Evolutionary conservation across 2,329 filamentous ascomycete species (phyloP).

Genomic region (Fusarium beomiforme): DNA sequence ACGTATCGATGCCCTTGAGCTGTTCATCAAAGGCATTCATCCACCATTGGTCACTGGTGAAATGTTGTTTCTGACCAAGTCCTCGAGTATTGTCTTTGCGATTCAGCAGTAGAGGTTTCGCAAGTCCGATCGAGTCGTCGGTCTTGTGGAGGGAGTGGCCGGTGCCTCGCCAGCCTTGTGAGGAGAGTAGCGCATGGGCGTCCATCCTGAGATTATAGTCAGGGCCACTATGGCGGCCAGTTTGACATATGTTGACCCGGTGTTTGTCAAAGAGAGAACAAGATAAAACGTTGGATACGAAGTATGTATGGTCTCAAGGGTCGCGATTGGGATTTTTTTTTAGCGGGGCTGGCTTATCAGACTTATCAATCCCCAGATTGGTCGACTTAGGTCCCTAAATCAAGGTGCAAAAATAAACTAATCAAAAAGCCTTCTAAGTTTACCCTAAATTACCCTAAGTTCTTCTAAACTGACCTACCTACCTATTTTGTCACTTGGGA

Average conservation of each 20-base stretch:
- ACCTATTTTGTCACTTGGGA: too few relatives aligned
- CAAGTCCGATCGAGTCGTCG: slow-evolving; percentile 78
- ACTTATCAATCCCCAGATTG: slow-evolving; percentile 33
- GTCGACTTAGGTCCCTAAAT: too few relatives aligned
- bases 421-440: too few relatives aligned
- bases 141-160: slow-evolving; percentile 87
- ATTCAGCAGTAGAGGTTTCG: slow-evolving; percentile 83
- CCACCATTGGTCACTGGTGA: slow-evolving; percentile 92
- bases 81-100: slow-evolving; percentile 85
- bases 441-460: too few relatives aligned
- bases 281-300: background rate
- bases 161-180: slow-evolving; percentile 89
- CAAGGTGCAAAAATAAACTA: too few relatives aligned
- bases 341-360: slow-evolving; percentile 44
- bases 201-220: slow-evolving; percentile 68
- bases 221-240: background rate
- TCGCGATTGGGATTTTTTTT: slow-evolving; percentile 41
- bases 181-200: slow-evolving; percentile 81
- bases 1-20: slow-evolving; percentile 79
- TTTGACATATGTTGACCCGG: background rate
- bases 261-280: background rate
- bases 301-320: background rate
- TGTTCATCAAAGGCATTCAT: slow-evolving; percentile 93
- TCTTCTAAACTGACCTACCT: too few relatives aligned
- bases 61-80: slow-evolving; percentile 78